Evolutionary conservation across 495 filamentous ascomycete genomes (phyloP), one percentile per base, ranked within the genome.

Genomic region (Lindgomyces ingoldianus): DNA sequence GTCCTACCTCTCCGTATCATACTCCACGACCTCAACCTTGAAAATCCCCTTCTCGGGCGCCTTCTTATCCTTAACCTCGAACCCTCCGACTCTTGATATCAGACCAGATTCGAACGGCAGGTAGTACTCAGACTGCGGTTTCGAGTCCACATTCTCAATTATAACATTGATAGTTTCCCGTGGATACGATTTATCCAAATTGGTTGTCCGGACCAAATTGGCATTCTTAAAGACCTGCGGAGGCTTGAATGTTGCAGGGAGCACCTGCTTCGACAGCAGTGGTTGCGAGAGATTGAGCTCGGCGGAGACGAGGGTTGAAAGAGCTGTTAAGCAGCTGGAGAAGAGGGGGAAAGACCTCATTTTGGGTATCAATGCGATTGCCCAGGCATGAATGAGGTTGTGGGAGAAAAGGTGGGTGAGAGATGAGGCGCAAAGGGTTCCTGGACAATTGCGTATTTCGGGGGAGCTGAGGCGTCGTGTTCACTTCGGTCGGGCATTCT

Each of bases 21-120:
- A 85, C 69, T 87, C 85, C 11, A 87, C 85, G 24, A 82, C 76
- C 72, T 88, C 85, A 48, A 87, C 88, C 29, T 77, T 76, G 69
- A 96, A 94, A 12, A 82, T 80, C 11, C 82, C 84, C 64, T 83
- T 79, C 61, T 82, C 83, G 36, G 84, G 73, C 12, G 89, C 84
- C 74, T 96, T 96, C 80, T 92, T 94, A 70, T 97, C 90, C 72
- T 86, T 88, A 19, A 91, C 94, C 79, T 98, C 93, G 48, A 98
- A 75, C 30, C 87, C 91, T 67, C 93, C 95, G 47, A 98, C 74
- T 58, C 82, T 87, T 51, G 82, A 82, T 70, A 94, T 81, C 69
- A 89, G 81, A 50, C 88, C 84, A 48, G 83, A 81, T 49, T 87
- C 86, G 78, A 98, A 93, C 2, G 92, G 88, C 33, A 97, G 71